Evolutionary conservation across 371 early-diverging fungal genomes (phyloP).

Genomic region (Phascolomyces articulosus): DNA sequence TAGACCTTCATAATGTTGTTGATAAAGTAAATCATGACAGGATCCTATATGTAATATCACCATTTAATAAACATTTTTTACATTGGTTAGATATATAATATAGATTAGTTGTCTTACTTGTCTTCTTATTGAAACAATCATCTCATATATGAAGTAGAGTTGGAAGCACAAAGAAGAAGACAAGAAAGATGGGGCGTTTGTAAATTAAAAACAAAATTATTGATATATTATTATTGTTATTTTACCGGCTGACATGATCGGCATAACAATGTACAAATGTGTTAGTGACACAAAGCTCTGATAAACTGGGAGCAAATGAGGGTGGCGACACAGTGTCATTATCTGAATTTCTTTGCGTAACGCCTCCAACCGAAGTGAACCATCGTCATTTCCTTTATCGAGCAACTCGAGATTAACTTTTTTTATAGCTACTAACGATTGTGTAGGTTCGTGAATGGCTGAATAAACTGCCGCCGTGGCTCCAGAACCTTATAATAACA

Average conservation of each 20-base stretch:
- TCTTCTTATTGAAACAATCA: no score
- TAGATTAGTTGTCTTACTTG: no score
- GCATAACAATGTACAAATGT: constrained; percentile 67
- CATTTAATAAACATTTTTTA: no score
- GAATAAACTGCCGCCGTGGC: constrained; percentile 45
- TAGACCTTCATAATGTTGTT: constrained; percentile 28
- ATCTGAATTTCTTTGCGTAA: constrained; percentile 68
- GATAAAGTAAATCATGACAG: constrained; percentile 36
- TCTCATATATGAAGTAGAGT: no score
- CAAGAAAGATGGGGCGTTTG: not conserved
- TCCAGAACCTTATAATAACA: constrained; percentile 29
- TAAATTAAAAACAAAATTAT: not conserved
- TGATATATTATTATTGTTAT: not conserved
- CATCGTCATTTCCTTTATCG: constrained; percentile 19
- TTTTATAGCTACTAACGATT: constrained; percentile 41
- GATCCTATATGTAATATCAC: constrained; percentile 43
- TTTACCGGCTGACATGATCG: constrained; percentile 65
- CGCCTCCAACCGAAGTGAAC: constrained; percentile 29
- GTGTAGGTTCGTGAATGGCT: constrained; percentile 32
- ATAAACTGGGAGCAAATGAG: constrained; percentile 63
- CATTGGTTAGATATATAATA: no score
- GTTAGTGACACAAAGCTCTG: constrained; percentile 64
- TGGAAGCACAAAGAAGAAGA: no score
- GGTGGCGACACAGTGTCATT: constrained; percentile 69
- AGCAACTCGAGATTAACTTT: constrained; percentile 33